These are phyloP conservation scores for Sphagnum contortum DNA, from an alignment of 225 moss, liverwort and hornwort genomes.

Conservation along the genomic window DNA sequence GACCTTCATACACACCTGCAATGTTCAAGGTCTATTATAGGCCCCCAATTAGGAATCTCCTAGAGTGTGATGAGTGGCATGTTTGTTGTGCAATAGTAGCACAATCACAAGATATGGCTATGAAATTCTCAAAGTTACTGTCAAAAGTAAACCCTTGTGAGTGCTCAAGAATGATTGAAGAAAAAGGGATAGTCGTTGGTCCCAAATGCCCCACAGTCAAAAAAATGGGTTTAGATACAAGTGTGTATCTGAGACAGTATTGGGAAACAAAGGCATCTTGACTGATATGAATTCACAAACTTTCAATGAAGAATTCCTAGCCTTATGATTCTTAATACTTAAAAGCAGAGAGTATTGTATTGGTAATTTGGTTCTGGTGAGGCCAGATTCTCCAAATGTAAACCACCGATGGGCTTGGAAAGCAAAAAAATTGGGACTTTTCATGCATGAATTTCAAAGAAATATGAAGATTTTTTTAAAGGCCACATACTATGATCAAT, in stretches of 20 bases:
- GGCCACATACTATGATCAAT: neutral
- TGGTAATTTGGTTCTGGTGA: neutral
- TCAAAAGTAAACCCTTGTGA: neutral
- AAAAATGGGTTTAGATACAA: neutral
- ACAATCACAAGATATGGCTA: neutral
- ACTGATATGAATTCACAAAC: neutral
- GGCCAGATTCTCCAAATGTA: neutral
- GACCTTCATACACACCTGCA: neutral
- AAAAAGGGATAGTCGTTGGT: neutral
- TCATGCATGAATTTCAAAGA: neutral
- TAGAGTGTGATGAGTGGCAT: slow-evolving; percentile 1
- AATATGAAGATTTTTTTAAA: neutral
- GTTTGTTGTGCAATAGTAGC: neutral
- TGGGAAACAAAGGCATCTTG: neutral
- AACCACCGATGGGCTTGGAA: neutral
- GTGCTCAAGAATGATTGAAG: slow-evolving; percentile 2
- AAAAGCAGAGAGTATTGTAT: neutral
- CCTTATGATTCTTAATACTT: neutral
- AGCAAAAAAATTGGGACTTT: neutral
- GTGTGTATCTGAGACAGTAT: slow-evolving; percentile 1
- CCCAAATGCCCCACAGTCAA: neutral
- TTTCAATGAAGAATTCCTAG: neutral
- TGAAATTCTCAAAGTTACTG: neutral
- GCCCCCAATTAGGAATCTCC: neutral
- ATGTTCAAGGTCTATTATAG: neutral